These are phyloP conservation scores for Fraxinus sp. DNA, from an alignment of 305 asterid species.

Conservation along the genomic window DNA sequence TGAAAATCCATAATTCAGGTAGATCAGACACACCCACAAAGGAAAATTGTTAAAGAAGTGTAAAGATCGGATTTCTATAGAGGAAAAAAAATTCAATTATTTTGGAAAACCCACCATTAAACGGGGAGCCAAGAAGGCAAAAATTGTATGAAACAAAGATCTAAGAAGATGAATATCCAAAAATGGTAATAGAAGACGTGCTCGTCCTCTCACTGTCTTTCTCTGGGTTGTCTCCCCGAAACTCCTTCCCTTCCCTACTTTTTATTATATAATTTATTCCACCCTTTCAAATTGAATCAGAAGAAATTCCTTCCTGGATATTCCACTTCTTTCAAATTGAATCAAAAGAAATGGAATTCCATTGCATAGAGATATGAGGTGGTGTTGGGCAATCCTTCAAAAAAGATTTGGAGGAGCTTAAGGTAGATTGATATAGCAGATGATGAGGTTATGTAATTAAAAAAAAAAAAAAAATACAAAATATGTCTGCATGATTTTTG, in stretches of 20 bases:
- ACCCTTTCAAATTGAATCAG: slow-evolving; percentile 10
- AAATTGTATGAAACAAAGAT: slow-evolving; percentile 48
- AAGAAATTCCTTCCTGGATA: slow-evolving; percentile 31
- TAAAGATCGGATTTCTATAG: slow-evolving; percentile 11
- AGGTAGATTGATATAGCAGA: slow-evolving; percentile 31
- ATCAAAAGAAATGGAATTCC: slow-evolving; percentile 44
- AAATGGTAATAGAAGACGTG: slow-evolving; percentile 57
- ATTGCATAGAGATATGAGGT: slow-evolving; percentile 22
- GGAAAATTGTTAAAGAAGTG: background rate
- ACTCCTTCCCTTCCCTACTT: slow-evolving; percentile 48
- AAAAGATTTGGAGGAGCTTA: slow-evolving; percentile 34
- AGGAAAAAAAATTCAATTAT: background rate
- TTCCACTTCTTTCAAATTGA: slow-evolving; percentile 59
- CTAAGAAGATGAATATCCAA: slow-evolving; percentile 52
- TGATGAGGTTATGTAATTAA: background rate
- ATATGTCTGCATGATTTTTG: background rate
- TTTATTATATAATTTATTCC: slow-evolving; percentile 25
- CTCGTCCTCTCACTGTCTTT: slow-evolving; percentile 51
- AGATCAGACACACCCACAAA: slow-evolving; percentile 45
- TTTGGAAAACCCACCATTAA: slow-evolving; percentile 32
- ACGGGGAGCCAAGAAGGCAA: slow-evolving; percentile 25
- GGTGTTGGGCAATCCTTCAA: slow-evolving; percentile 38
- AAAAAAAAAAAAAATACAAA: no score
- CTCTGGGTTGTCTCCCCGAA: slow-evolving; percentile 35
- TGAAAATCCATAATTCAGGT: slow-evolving; percentile 36